Evolutionary conservation across 352 stramenopile species (phyloP).

Genomic region (Globisporangium paddicum): DNA sequence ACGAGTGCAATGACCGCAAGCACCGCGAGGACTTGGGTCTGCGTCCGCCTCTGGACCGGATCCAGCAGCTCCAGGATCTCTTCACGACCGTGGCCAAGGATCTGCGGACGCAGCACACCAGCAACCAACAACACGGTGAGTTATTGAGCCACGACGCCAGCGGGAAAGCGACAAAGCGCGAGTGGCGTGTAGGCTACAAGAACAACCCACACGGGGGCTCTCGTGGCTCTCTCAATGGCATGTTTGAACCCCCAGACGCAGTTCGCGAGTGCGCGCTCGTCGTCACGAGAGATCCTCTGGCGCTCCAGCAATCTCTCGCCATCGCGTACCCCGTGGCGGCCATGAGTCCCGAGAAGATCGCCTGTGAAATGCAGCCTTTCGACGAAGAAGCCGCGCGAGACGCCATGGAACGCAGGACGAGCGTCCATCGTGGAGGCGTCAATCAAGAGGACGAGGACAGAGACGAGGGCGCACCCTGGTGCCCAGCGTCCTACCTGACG

Average conservation of each 20-base stretch:
- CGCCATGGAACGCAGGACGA: constrained; percentile 17
- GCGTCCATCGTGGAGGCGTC: neutral
- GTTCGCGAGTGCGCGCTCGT: constrained; percentile 24
- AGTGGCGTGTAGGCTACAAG: constrained; percentile 45
- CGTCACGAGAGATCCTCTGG: neutral
- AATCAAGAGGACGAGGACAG: neutral
- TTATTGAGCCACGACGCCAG: neutral
- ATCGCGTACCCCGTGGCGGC: constrained; percentile 26
- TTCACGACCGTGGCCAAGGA: constrained; percentile 44
- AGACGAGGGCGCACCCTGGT: constrained; percentile 33
- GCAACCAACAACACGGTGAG: neutral
- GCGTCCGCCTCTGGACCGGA: constrained; percentile 44
- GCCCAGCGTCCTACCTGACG: constrained; percentile 28
- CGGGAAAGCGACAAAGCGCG: constrained; percentile 8
- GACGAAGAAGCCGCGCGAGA: constrained; percentile 17
- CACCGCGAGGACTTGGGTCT: constrained; percentile 39
- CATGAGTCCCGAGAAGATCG: constrained; percentile 8
- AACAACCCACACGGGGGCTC: constrained; percentile 26
- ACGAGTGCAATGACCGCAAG: constrained; percentile 51
- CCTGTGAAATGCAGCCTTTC: constrained; percentile 14
- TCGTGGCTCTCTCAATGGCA: constrained; percentile 24
- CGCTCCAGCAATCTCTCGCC: constrained; percentile 6
- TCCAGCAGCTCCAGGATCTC: constrained; percentile 39
- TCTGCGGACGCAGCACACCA: constrained; percentile 11
- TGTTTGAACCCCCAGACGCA: constrained; percentile 44